Percentiles rank a stretch among this genome's conserved stretches.
These are phyloP conservation scores for Spencermartinsiella europaea DNA, from an alignment of 805 yeast species.

Conservation along the genomic window DNA sequence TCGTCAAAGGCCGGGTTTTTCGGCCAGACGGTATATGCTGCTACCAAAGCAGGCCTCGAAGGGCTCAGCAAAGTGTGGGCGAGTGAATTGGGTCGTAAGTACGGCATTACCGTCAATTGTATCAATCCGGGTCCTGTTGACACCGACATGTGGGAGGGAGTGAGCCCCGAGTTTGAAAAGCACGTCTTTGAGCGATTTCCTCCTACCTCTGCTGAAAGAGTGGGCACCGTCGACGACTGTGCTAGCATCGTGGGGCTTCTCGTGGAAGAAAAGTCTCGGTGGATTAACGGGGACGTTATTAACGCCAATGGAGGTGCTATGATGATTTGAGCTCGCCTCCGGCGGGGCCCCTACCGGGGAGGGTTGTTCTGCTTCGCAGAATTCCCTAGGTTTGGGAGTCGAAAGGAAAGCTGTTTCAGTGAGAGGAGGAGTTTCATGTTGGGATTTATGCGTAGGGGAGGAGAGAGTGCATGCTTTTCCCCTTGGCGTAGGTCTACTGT, in stretches of 20 bases:
- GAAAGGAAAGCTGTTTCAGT: too few relatives aligned
- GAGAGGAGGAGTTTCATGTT: too few relatives aligned
- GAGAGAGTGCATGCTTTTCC: too few relatives aligned
- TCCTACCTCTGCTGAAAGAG: slow-evolving; percentile 6
- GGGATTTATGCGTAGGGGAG: too few relatives aligned
- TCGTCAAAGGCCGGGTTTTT: slow-evolving; percentile 8
- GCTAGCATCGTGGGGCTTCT: slow-evolving; percentile 15
- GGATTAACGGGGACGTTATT: slow-evolving; percentile 18
- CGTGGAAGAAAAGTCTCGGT: slow-evolving; percentile 15
- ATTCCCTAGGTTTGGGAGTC: too few relatives aligned
- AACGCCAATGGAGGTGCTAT: slow-evolving; percentile 16
- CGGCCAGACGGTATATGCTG: slow-evolving; percentile 11
- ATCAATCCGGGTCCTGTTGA: slow-evolving; percentile 19
- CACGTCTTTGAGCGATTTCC: slow-evolving; percentile 5
- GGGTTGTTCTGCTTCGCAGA: too few relatives aligned
- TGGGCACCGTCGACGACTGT: slow-evolving; percentile 12
- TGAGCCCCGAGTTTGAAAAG: slow-evolving; percentile 6
- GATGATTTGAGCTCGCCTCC: neutral
- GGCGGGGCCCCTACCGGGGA: neutral
- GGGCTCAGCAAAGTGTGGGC: slow-evolving; percentile 17
- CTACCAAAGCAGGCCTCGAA: slow-evolving; percentile 20
- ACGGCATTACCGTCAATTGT: slow-evolving; percentile 15
- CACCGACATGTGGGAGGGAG: slow-evolving; percentile 12
- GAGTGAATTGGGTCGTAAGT: slow-evolving; percentile 14
- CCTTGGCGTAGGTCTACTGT: too few relatives aligned